Base-by-base conservation (phyloP, 805 yeast genomes). In the Zygosaccharomyces gambellarensis region DNA sequence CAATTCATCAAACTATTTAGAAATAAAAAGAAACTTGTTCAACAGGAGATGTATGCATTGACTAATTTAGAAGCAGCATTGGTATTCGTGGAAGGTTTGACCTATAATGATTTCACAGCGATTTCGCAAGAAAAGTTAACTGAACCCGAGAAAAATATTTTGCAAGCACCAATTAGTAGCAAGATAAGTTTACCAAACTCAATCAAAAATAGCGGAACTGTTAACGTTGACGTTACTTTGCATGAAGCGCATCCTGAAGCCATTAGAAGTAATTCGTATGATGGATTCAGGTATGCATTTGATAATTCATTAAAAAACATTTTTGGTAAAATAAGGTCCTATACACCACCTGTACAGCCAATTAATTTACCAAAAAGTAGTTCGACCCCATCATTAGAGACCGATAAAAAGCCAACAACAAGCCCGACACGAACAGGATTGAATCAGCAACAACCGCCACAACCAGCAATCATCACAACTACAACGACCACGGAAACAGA, bases 1-100 rank as follows among this genome's bases (percentile, higher is more conserved):
- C 62, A 65, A 46, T 67, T 63, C 46, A 61, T 65, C 25, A 64
- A 61, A 44, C 39, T 67, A 17, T 67, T 67, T 40, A 61, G 71
- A 40, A 62, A 62, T 47, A 65, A 62, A 45, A 63, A 62, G 39
- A 62, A 62, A 40, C 48, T 67, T n/a, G 60, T 62, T 5, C 64
- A 65, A 48, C 62, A 62, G 41, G 71, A 65, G 47, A 49, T 64
- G 17, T 67, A 58, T 52, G 67, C 64, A 10, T 46, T 65, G 12
- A 67, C 71, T 9, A 67, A 67, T 50, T 48, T 65, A 8, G 69
- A 65, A 34, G 71, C 70, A 1, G 67, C 69, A 1, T 49, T 67
- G 11, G 57, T 57, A n/a, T 67, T 64, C 42, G 53, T 67, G n/a
- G 69, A 63, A 36, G 62, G 63, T 2, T 51, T 66, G 19, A 61